Evolutionary conservation across 2,329 filamentous ascomycete species (phyloP).

Genomic region (Trichoderma cornu-damae): DNA sequence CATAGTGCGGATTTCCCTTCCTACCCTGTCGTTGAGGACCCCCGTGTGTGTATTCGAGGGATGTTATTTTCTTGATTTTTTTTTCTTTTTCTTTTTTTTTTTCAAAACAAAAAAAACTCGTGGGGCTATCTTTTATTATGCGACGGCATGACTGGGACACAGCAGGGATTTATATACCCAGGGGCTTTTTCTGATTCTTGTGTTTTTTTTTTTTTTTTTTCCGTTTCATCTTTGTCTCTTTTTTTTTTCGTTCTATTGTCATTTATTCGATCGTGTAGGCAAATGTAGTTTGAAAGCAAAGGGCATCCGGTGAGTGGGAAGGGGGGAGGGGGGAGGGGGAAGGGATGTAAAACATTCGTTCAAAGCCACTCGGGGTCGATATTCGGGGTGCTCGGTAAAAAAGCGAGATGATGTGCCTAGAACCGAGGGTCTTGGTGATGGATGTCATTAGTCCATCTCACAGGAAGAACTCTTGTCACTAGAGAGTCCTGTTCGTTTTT

Average conservation of each 20-base stretch:
- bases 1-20: neutral
- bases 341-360: constrained; percentile 12
- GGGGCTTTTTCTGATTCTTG: constrained; percentile 10
- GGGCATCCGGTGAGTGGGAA: neutral
- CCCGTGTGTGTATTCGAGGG: constrained; percentile 2
- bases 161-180: constrained; percentile 18
- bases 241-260: neutral
- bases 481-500: neutral
- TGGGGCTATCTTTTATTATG: constrained; percentile 9
- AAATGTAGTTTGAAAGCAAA: neutral
- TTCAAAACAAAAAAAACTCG: no score
- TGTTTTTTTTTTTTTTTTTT: neutral
- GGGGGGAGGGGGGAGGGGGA: neutral
- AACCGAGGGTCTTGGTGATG: neutral
- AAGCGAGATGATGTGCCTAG: neutral
- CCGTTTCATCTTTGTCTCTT: no score
- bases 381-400: neutral
- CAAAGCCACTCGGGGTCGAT: neutral
- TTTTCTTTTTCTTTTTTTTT: no score
- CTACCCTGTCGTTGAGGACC: neutral
- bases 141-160: constrained; percentile 16
- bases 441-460: neutral
- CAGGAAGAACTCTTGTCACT: neutral
- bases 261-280: neutral
- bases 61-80: constrained; percentile 5